These are phyloP conservation scores for Lichtheimia hyalospora DNA, from an alignment of 371 early-diverging fungal genomes.

Conservation along the genomic window DNA sequence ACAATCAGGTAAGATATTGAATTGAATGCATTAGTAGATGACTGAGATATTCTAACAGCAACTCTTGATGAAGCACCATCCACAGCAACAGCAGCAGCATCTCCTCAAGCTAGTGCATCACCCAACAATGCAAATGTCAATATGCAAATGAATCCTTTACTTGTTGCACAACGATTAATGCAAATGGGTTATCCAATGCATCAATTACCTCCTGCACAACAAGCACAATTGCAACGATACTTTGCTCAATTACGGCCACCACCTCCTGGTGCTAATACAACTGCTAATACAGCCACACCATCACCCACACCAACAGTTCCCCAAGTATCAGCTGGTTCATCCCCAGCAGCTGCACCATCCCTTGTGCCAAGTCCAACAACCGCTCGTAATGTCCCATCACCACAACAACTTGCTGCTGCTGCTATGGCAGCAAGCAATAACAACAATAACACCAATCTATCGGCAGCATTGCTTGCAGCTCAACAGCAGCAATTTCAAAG, in stretches of 20 bases:
- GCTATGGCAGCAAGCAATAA: neutral
- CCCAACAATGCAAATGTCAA: neutral
- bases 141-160: conserved; percentile 21
- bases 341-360: conserved; percentile 11
- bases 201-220: conserved; percentile 30
- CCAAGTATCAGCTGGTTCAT: conserved; percentile 3
- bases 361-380: conserved; percentile 6
- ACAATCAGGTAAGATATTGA: neutral
- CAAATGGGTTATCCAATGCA: conserved; percentile 46
- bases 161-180: conserved; percentile 37
- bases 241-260: conserved; percentile 32
- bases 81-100: conserved; percentile 10
- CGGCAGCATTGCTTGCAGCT: conserved; percentile 12
- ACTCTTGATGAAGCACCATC: no score
- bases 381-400: conserved; percentile 7
- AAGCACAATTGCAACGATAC: conserved; percentile 39
- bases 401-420: conserved; percentile 15
- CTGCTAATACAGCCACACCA: conserved; percentile 13
- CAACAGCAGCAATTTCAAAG: conserved; percentile 11
- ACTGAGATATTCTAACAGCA: no score
- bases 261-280: conserved; percentile 24
- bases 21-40: neutral
- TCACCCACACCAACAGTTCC: conserved; percentile 13
- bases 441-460: neutral
- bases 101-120: neutral